Evolutionary conservation across 2,329 filamentous ascomycete species (phyloP).

Genomic region (Bipolaris victoriae): DNA sequence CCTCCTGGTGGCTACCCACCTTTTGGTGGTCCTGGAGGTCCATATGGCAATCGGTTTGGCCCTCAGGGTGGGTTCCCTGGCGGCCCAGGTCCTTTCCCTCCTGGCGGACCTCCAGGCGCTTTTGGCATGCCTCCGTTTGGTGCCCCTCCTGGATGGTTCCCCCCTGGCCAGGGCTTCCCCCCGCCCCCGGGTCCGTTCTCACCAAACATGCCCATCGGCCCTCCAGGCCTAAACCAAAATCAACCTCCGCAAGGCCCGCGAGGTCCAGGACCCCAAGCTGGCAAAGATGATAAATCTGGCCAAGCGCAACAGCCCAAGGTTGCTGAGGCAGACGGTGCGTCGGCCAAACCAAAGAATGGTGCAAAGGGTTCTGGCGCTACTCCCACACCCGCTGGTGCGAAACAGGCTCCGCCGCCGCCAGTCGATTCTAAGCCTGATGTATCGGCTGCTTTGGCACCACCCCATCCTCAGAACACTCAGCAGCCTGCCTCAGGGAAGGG

Average conservation of each 20-base stretch:
- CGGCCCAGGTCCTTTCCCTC: conserved; percentile 56
- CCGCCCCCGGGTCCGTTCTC: conserved; percentile 69
- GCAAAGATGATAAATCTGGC: conserved; percentile 38
- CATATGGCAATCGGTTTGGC: conserved; percentile 53
- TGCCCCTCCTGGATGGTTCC: conserved; percentile 75
- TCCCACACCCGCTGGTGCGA: conserved; percentile 48
- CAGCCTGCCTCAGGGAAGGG: conserved; percentile 46
- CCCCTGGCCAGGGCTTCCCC: conserved; percentile 76
- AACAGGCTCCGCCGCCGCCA: conserved; percentile 66
- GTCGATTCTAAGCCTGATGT: conserved; percentile 71
- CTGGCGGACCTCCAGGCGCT: conserved; percentile 55
- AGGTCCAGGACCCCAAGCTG: conserved; percentile 40
- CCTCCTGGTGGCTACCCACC: conserved; percentile 51
- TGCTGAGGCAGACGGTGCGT: conserved; percentile 53
- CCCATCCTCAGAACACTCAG: conserved; percentile 48
- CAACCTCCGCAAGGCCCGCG: conserved; percentile 49
- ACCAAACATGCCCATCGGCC: conserved; percentile 65
- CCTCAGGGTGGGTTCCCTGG: conserved; percentile 55
- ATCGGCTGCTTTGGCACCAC: conserved; percentile 62
- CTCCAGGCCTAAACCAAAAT: conserved; percentile 56
- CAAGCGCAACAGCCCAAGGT: conserved; percentile 40
- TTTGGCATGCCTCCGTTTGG: conserved; percentile 76
- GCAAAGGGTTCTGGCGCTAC: conserved; percentile 46
- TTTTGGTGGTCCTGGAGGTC: conserved; percentile 37
- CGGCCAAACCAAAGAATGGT: conserved; percentile 59